These are phyloP conservation scores for Cyclotella baltica DNA, from an alignment of 108 stramenopile species.

Conservation along the genomic window DNA sequence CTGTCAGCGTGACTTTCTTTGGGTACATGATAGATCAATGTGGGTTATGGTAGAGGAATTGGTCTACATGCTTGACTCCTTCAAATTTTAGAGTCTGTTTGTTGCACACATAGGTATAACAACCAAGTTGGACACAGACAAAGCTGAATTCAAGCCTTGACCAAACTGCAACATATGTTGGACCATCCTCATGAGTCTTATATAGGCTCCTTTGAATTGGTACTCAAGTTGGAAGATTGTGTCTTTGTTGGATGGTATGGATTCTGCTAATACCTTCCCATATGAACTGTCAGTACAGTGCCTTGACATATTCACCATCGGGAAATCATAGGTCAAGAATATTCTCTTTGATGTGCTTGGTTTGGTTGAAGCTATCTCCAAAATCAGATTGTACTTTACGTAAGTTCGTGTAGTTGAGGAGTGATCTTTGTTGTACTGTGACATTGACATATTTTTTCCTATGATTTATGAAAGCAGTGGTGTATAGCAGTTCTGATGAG, in stretches of 20 bases:
- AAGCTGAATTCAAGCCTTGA: background rate
- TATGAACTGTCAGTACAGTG: conserved; percentile 1
- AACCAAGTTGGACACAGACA: background rate
- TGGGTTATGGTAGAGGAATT: background rate
- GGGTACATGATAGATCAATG: conserved; percentile 23
- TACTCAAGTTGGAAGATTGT: background rate
- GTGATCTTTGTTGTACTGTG: conserved; percentile 8
- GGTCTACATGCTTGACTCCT: background rate
- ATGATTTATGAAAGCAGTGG: too few species aligned
- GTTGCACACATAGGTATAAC: background rate
- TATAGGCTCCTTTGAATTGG: background rate
- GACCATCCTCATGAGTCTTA: background rate
- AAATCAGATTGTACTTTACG: conserved; percentile 1
- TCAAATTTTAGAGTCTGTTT: background rate
- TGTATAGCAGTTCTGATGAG: too few species aligned
- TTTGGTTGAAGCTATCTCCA: conserved; percentile 7
- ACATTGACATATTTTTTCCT: background rate
- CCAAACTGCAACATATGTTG: background rate
- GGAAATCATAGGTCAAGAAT: conserved; percentile 15
- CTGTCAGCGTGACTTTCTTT: background rate
- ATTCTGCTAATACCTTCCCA: background rate
- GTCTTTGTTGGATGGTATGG: background rate
- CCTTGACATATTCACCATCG: background rate
- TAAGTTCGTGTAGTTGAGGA: conserved; percentile 7
- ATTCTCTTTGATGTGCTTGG: conserved; percentile 10